A percentile compares a stretch with the other conserved stretches of the same genome.
Conservation (phyloP, 805 yeast genomes). For the Metschnikowia lachancei region DNA sequence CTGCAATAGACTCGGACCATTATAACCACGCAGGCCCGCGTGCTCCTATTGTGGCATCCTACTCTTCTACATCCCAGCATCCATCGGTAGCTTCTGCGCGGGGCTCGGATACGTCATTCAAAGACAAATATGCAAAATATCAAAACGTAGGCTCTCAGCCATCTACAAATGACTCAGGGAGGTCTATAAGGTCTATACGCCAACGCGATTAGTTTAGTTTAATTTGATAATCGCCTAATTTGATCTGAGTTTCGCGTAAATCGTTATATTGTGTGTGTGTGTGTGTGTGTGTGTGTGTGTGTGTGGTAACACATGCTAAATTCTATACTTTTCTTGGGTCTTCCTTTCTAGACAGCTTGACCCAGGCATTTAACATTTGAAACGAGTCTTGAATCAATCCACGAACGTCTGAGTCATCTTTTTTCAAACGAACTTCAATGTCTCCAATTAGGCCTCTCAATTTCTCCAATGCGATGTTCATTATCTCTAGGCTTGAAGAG, state of each 20-base stretch:
- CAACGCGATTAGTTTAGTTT: constrained; percentile 7
- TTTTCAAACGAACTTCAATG: constrained; percentile 29
- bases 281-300: not conserved
- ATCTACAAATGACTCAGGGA: constrained; percentile 3
- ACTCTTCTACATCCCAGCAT: constrained; percentile 3
- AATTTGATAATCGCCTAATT: not conserved
- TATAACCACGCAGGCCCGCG: not conserved
- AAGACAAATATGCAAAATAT: constrained; percentile 28
- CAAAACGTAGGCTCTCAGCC: constrained; percentile 11
- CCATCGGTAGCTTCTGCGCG: constrained; percentile 8
- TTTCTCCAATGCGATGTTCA: constrained; percentile 15
- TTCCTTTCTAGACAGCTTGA: constrained; percentile 9
- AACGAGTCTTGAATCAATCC: constrained; percentile 23
- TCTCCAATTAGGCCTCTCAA: constrained; percentile 38
- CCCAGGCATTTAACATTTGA: constrained; percentile 29
- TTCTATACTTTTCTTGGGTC: constrained; percentile 9
- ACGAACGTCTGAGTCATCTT: constrained; percentile 31
- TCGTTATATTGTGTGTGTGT: not conserved
- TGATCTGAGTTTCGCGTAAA: not conserved
- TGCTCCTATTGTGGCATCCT: not conserved
- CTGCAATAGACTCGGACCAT: constrained; percentile 7
- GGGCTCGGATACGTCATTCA: constrained; percentile 18
- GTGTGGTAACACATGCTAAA: not conserved
- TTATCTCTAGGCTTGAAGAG: not conserved
- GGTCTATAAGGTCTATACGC: constrained; percentile 20